A percentile compares a stretch with the other conserved stretches of the same genome.
Conservation (phyloP, 2,329 filamentous ascomycete species). For the Teratosphaeria pseudoeucalypti region DNA sequence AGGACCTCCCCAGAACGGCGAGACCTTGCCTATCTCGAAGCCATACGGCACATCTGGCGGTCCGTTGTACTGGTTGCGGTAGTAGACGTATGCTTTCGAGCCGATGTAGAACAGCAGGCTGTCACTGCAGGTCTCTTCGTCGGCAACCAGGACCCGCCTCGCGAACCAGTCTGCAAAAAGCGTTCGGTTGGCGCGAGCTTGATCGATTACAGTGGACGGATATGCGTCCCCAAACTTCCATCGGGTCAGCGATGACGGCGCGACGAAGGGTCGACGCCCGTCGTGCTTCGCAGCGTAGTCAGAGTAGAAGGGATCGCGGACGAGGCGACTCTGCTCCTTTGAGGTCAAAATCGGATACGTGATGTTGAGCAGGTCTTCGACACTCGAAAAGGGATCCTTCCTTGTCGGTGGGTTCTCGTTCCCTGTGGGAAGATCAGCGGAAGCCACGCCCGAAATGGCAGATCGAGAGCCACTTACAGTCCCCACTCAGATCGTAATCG, state of each 20-base stretch:
- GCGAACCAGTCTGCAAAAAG: conserved; percentile 41
- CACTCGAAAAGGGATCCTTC: conserved; percentile 18
- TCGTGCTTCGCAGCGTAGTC: conserved; percentile 39
- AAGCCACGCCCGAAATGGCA: not conserved
- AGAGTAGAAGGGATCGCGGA: conserved; percentile 40
- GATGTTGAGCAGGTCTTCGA: conserved; percentile 31
- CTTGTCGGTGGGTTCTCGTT: conserved; percentile 20
- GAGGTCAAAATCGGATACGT: conserved; percentile 40
- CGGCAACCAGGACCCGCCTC: conserved; percentile 32
- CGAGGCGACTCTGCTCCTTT: conserved; percentile 36
- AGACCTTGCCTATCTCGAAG: conserved; percentile 39
- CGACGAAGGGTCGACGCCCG: conserved; percentile 39
- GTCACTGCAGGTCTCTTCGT: conserved; percentile 38
- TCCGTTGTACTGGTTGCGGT: conserved; percentile 35
- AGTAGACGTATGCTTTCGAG: conserved; percentile 29
- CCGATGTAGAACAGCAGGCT: conserved; percentile 41
- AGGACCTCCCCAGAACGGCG: conserved; percentile 37
- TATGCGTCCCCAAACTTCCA: conserved; percentile 39
- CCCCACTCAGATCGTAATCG: conserved; percentile 26
- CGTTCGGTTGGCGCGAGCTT: conserved; percentile 42
- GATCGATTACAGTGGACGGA: conserved; percentile 27
- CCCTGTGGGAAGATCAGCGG: conserved; percentile 1
- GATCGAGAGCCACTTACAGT: conserved; percentile 14
- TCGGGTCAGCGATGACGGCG: conserved; percentile 38
- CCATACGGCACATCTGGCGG: conserved; percentile 38